phyloP scores from a whole-genome alignment of 805 yeast species.

The Sungouiozyma ichnusensis region DNA sequence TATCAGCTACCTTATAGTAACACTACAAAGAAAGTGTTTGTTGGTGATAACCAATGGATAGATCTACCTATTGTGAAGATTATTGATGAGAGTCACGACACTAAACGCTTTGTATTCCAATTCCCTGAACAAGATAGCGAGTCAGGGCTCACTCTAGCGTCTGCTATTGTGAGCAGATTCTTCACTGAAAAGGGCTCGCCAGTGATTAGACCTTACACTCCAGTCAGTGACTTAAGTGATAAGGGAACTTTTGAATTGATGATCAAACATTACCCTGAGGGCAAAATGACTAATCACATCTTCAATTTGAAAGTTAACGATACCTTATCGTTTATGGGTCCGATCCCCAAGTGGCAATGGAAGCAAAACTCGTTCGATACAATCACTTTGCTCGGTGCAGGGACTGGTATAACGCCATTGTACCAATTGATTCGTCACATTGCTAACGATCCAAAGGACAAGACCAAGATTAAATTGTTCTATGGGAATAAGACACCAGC shows the following conservation, averaged over 20 bases:
- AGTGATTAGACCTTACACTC: slow-evolving; percentile 87
- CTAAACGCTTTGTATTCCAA: slow-evolving; percentile 61
- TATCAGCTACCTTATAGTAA: neutral
- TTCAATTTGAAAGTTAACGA: slow-evolving; percentile 65
- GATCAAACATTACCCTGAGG: slow-evolving; percentile 74
- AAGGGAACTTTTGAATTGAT: slow-evolving; percentile 72
- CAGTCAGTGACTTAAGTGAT: slow-evolving; percentile 57
- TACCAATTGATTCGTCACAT: slow-evolving; percentile 76
- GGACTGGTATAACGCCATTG: slow-evolving; percentile 93
- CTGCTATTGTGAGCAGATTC: slow-evolving; percentile 70
- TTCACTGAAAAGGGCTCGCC: slow-evolving; percentile 74
- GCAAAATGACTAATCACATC: slow-evolving; percentile 73
- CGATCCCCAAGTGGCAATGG: slow-evolving; percentile 86
- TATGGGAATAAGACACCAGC: slow-evolving; percentile 69
- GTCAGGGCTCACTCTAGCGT: slow-evolving; percentile 72
- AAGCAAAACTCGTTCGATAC: slow-evolving; percentile 71
- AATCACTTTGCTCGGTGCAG: slow-evolving; percentile 85
- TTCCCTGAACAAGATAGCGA: slow-evolving; percentile 56
- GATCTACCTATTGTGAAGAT: slow-evolving; percentile 45
- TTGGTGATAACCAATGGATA: slow-evolving; percentile 59
- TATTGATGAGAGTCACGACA: slow-evolving; percentile 44
- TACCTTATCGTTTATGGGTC: slow-evolving; percentile 86
- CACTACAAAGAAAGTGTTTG: slow-evolving; percentile 32
- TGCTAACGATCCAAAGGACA: slow-evolving; percentile 70
- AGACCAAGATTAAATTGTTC: slow-evolving; percentile 73